Evolutionary conservation across 306 rosid species (phyloP).

Genomic region (Adenanthera pavonina): DNA sequence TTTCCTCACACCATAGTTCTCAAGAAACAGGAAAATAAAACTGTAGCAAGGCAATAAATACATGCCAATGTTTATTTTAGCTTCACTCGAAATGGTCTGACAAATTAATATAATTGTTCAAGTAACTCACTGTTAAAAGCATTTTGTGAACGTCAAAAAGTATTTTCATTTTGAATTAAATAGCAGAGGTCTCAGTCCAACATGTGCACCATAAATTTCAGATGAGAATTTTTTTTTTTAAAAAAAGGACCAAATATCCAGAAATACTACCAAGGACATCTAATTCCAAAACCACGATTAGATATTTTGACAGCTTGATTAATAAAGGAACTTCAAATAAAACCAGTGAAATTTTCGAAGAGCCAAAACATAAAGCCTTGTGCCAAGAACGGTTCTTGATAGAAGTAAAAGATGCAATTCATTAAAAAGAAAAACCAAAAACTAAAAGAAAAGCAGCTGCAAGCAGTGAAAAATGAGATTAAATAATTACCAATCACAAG

Average conservation of each 20-base stretch:
- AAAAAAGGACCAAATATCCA: conserved; percentile 1
- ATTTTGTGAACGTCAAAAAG: not conserved
- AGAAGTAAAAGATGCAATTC: not conserved
- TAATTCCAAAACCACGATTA: not conserved
- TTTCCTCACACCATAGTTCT: conserved; percentile 97
- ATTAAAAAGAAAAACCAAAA: not conserved
- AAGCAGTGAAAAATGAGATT: not conserved
- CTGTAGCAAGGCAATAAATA: conserved; percentile 53
- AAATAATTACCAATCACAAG: conserved; percentile 74
- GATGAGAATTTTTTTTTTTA: not conserved
- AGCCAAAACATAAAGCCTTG: not conserved
- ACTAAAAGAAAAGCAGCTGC: not conserved
- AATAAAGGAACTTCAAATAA: not conserved
- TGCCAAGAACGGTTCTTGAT: not conserved
- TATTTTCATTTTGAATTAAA: conserved; percentile 13
- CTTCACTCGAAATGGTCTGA: conserved; percentile 8
- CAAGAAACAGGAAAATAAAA: conserved; percentile 88
- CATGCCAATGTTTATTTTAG: conserved; percentile 13
- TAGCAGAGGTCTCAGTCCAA: not conserved
- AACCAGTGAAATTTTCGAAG: not conserved
- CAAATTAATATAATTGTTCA: conserved; percentile 8
- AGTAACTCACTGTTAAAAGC: not conserved
- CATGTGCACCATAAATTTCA: not conserved
- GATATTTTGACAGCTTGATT: not conserved
- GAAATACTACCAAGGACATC: not conserved